Evolutionary conservation across 139 green algal species (phyloP).

Genomic region (Chlamydomonas schloesseri): DNA sequence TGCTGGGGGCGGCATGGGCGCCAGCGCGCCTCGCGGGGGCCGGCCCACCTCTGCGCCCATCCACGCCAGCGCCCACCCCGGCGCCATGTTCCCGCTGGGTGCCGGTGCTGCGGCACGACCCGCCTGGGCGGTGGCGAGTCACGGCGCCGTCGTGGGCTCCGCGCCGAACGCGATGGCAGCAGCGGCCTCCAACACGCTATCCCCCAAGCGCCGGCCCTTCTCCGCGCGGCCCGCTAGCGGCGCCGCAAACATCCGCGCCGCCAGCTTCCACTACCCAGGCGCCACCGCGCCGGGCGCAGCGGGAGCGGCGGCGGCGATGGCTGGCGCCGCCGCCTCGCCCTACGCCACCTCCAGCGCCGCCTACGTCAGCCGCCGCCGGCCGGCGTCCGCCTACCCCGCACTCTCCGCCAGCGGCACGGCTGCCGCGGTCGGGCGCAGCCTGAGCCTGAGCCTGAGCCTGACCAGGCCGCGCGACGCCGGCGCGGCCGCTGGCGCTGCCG

Average conservation of each 20-base stretch:
- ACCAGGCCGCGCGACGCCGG: too few relatives aligned
- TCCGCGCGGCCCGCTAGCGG: constrained; percentile 5
- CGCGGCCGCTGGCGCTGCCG: too few relatives aligned
- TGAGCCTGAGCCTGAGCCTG: too few relatives aligned
- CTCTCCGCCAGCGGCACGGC: neutral
- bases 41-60: neutral
- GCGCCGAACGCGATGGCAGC: too few relatives aligned
- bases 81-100: neutral
- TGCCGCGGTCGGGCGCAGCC: too few relatives aligned
- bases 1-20: too few relatives aligned
- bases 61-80: neutral
- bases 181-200: too few relatives aligned
- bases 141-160: neutral
- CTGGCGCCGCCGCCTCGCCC: neutral
- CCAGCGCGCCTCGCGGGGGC: too few relatives aligned
- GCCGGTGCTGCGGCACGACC: too few relatives aligned
- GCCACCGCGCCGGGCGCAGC: neutral
- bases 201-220: neutral
- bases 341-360: neutral
- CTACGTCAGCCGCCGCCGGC: neutral
- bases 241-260: neutral
- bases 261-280: neutral
- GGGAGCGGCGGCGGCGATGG: neutral
- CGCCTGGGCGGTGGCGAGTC: too few relatives aligned
- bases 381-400: neutral